Evolutionary conservation across 257 asterid genomes (phyloP).

Genomic region (Forsythia viridissima): DNA sequence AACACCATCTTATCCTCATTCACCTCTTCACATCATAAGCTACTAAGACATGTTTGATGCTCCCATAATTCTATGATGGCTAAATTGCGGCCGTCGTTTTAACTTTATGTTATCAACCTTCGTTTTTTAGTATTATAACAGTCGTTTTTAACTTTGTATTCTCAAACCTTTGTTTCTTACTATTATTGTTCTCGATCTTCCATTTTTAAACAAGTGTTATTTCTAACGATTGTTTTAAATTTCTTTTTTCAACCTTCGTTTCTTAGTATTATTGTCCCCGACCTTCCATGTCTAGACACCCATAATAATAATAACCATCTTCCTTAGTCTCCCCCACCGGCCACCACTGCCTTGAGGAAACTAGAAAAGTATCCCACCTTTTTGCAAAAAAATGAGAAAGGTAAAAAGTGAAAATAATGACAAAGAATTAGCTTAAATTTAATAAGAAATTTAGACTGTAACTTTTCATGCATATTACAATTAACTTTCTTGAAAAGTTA

Average conservation of each 20-base stretch:
- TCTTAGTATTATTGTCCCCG: too few species aligned
- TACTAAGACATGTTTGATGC: constrained; percentile 36
- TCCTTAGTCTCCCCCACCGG: not conserved
- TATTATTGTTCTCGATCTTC: too few species aligned
- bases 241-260: too few species aligned
- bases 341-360: constrained; percentile 25
- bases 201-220: not conserved
- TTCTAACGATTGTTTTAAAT: too few species aligned
- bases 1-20: constrained; percentile 49
- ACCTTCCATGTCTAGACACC: too few species aligned
- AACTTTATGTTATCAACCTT: not conserved
- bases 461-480: constrained; percentile 24
- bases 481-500: constrained; percentile 29
- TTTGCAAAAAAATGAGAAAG: constrained; percentile 32
- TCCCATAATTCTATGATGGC: constrained; percentile 42
- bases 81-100: not conserved
- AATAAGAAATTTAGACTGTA: constrained; percentile 13
- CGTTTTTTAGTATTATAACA: not conserved
- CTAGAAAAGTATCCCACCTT: constrained; percentile 30
- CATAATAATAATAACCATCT: not conserved
- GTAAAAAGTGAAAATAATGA: constrained; percentile 26
- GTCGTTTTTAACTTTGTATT: not conserved
- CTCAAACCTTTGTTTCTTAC: not conserved
- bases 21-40: constrained; percentile 39
- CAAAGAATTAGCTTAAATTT: constrained; percentile 20